Percentiles rank a stretch among this genome's conserved stretches.
phyloP scores from a whole-genome alignment of 495 filamentous ascomycete species.

The Parathielavia appendiculata region DNA sequence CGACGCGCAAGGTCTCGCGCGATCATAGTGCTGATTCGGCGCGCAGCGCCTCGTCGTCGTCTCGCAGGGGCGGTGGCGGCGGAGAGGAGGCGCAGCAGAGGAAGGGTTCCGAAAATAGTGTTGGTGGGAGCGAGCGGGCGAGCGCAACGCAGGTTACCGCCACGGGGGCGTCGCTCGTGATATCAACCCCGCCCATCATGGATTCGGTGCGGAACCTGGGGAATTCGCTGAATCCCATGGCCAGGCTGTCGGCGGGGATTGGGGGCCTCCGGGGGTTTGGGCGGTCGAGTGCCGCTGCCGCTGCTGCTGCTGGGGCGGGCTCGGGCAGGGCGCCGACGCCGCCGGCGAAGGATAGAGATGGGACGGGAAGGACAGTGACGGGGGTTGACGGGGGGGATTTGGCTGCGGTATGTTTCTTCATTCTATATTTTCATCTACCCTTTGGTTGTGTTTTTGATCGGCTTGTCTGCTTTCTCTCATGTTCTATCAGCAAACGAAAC shows the following conservation, averaged over 20 bases:
- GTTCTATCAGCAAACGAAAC: too few species aligned
- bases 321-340: slow-evolving; percentile 21
- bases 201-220: slow-evolving; percentile 82
- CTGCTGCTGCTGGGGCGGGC: slow-evolving; percentile 27
- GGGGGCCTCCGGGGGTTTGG: slow-evolving; percentile 70
- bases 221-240: slow-evolving; percentile 79
- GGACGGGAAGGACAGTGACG: slow-evolving; percentile 20
- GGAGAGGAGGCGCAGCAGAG: neutral
- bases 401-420: slow-evolving; percentile 41
- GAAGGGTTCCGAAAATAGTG: slow-evolving; percentile 22
- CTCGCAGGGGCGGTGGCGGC: slow-evolving; percentile 39
- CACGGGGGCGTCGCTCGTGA: slow-evolving; percentile 23
- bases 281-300: slow-evolving; percentile 38
- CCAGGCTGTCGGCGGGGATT: slow-evolving; percentile 63
- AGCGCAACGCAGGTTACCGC: slow-evolving; percentile 1
- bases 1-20: slow-evolving; percentile 46
- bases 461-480: neutral
- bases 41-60: slow-evolving; percentile 46
- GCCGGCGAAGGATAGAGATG: slow-evolving; percentile 26
- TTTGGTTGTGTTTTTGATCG: neutral
- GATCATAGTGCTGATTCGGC: slow-evolving; percentile 74
- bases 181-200: slow-evolving; percentile 54
- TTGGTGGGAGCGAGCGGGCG: slow-evolving; percentile 16
- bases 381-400: slow-evolving; percentile 44
- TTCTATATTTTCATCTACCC: neutral